Conservation (phyloP, 805 yeast species). For the Ogataea sp. region DNA sequence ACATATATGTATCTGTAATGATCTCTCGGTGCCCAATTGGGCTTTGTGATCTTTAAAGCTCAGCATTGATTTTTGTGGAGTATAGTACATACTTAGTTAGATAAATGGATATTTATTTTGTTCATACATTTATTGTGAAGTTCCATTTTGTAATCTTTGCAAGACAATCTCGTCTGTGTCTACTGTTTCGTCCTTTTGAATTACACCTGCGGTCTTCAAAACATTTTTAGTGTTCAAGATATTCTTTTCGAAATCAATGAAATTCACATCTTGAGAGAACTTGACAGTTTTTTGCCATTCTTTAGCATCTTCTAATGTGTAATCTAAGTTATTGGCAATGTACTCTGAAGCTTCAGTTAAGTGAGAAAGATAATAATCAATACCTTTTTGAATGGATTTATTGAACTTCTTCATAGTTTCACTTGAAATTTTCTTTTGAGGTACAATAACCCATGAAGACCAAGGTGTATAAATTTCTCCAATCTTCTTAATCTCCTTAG, state of each 20-base stretch:
- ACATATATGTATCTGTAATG: too few species aligned
- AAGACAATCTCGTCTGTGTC: conserved; percentile 9
- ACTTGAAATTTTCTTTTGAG: conserved; percentile 29
- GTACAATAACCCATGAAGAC: conserved; percentile 89
- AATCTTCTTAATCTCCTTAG: conserved; percentile 67
- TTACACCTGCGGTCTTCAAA: conserved; percentile 58
- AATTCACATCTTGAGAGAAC: conserved; percentile 42
- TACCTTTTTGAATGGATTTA: conserved; percentile 55
- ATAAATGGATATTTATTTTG: too few species aligned
- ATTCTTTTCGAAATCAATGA: conserved; percentile 37
- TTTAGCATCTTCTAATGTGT: conserved; percentile 65
- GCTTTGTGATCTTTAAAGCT: too few species aligned
- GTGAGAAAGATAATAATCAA: conserved; percentile 52
- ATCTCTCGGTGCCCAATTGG: too few species aligned
- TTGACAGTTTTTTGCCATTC: conserved; percentile 77
- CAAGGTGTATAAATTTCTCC: conserved; percentile 93
- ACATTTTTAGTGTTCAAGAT: conserved; percentile 52
- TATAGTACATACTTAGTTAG: too few species aligned
- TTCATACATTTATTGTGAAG: too few species aligned
- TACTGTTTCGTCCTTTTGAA: conserved; percentile 7
- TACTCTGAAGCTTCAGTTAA: conserved; percentile 57
- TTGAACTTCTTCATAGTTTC: conserved; percentile 34
- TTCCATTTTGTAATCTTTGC: not conserved
- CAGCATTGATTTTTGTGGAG: too few species aligned
- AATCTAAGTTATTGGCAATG: conserved; percentile 65